Base-by-base conservation (phyloP, 2,329 filamentous ascomycete genomes). In the Scedosporium dehoogii region DNA sequence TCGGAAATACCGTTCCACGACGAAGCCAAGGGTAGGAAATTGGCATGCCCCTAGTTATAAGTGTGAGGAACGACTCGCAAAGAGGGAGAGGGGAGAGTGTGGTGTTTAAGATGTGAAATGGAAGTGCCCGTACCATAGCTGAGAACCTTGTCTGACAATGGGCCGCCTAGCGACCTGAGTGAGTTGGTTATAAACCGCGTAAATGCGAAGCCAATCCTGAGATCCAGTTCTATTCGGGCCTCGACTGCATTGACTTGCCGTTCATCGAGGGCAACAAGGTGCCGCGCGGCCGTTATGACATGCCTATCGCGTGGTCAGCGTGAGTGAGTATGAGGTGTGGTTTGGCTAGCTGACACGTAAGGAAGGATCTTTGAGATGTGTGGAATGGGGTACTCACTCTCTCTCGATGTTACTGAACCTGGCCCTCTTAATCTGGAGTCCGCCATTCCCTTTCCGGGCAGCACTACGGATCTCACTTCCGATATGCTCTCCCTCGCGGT, bases 401-500 rank as follows among this genome's bases (percentile, higher is more conserved):
- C 88, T 83, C 74, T 99, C 94, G 38, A 97, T 93, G 72, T 99
- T 99, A 78, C 91, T 97, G 76, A 99, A 99, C 64, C 81, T 88
- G 14, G 94, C 94, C 68, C 94, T 84, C 70, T 91, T 94, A 63
- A 97, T 84, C 65, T 91, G 81, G 51, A 99, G 86, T 1, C 79
- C 78, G 9, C 81, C 74, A 66, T 97, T 97, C 9, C 84, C 87
- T 69, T 86, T 85, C 57, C 81, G 78, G 4, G 94, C 94, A 63
- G 93, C 88, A 60, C 89, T 84, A 55, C 91, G 87, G 64, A 99
- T 93, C 73, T 99, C 93, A 46, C 89, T 83, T 6, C 94, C 94
- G 67, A 99, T 99, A 71, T 97, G 90, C 73, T 99, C 94, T 42
- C 94, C 94, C 79, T 99, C 94, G 62, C 92, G 86, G 79, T 99